Percentiles rank a stretch among this genome's conserved stretches.
Evolutionary conservation across 805 yeast species (phyloP).

Genomic region (Dipodascus geniculatus): DNA sequence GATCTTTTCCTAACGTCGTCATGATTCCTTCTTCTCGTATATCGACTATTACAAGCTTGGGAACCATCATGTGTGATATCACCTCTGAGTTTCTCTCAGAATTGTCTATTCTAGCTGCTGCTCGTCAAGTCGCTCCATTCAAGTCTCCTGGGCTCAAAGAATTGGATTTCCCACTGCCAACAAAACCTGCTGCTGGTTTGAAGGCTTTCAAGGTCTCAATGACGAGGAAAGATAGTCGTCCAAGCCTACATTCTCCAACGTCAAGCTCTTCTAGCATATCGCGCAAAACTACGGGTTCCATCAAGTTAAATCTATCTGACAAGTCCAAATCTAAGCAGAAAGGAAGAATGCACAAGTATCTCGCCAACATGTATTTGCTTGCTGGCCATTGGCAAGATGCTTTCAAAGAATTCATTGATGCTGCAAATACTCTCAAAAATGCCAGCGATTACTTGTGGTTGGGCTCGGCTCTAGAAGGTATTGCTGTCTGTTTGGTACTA

Average conservation of each 20-base stretch:
- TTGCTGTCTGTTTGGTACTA: conserved; percentile 54
- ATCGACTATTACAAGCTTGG: conserved; percentile 30
- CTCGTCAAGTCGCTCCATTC: conserved; percentile 68
- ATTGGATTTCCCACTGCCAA: conserved; percentile 13
- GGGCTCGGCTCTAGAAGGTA: conserved; percentile 76
- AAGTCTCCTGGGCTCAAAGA: conserved; percentile 53
- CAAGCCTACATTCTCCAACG: conserved; percentile 1
- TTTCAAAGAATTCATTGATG: conserved; percentile 59
- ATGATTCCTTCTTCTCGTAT: conserved; percentile 20
- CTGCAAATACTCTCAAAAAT: conserved; percentile 44
- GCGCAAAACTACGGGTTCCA: conserved; percentile 9
- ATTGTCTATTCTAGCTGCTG: conserved; percentile 51
- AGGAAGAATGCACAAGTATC: conserved; percentile 65
- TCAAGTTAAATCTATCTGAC: conserved; percentile 25
- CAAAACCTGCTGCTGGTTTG: conserved; percentile 5
- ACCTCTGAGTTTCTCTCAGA: conserved; percentile 50
- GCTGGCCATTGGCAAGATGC: conserved; percentile 75
- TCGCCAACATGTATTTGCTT: conserved; percentile 65
- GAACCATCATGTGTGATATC: conserved; percentile 64
- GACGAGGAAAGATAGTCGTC: background rate
- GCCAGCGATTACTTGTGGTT: conserved; percentile 77
- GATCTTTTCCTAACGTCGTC: conserved; percentile 5
- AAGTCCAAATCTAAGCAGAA: conserved; percentile 36
- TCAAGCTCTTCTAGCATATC: conserved; percentile 10
- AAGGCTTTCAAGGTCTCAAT: conserved; percentile 9